A percentile compares a stretch with the other conserved stretches of the same genome.
These are phyloP conservation scores for Ophiocordyceps unilateralis DNA, from an alignment of 2,329 filamentous ascomycete species.

Conservation along the genomic window DNA sequence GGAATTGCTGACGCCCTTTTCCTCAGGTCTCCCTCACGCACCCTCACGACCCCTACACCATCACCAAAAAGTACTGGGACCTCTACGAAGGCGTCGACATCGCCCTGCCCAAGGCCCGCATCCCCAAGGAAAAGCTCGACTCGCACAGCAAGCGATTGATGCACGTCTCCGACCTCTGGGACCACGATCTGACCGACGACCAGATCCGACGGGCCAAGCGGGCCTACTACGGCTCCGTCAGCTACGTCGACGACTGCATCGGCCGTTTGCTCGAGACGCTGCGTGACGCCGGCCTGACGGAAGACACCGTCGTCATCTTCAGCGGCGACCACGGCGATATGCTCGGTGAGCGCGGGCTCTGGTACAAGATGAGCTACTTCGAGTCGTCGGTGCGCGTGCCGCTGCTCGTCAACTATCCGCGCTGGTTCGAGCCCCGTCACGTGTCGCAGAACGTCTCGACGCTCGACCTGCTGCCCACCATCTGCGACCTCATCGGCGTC, in stretches of 20 bases:
- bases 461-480: conserved; percentile 75
- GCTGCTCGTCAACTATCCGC: conserved; percentile 67
- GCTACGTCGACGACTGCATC: conserved; percentile 86
- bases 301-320: conserved; percentile 84
- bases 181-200: conserved; percentile 66
- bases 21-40: conserved; percentile 83
- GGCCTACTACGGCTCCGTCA: conserved; percentile 85
- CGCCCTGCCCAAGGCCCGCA: conserved; percentile 58
- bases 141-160: conserved; percentile 74
- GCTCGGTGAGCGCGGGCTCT: conserved; percentile 80
- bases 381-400: conserved; percentile 83
- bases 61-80: conserved; percentile 88
- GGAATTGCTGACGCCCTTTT: too few relatives aligned
- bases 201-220: conserved; percentile 73
- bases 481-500: conserved; percentile 65
- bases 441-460: conserved; percentile 78
- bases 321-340: conserved; percentile 92
- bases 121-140: conserved; percentile 69
- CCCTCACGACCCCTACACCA: conserved; percentile 89
- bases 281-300: conserved; percentile 60
- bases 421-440: conserved; percentile 55
- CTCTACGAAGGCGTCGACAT: conserved; percentile 81
- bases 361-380: conserved; percentile 98
- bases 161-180: conserved; percentile 75
- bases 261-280: conserved; percentile 65